Evolutionary conservation across 2,329 filamentous ascomycete genomes (phyloP), one percentile per base, ranked within the genome.

Genomic region (Penicillium palitans): DNA sequence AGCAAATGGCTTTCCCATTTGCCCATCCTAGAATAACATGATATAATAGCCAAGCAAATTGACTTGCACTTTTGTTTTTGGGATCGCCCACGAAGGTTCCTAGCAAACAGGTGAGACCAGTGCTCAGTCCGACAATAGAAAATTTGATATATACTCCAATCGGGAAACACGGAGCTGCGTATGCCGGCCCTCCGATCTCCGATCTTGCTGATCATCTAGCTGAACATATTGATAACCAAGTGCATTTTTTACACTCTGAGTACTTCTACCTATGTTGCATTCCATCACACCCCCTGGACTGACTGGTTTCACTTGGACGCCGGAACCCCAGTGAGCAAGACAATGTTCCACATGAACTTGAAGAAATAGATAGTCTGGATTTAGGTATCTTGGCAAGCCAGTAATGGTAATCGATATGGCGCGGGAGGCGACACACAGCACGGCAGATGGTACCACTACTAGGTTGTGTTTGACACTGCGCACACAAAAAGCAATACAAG

Each of bases 131-230:
- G 41, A n/a, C 21, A 35, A 48, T 25, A 31, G 4, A 17, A 19
- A 12, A n/a, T 24, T 27, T 9, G 42, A 6, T 25, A 45, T 17
- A 6, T 40, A 40, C 42, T 46, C 58, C 62, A 64, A 58, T 63
- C 58, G 60, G 62, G 46, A 13, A 41, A 46, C 21, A 33, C 40
- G 63, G 58, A 64, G 45, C n/a, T 46, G 10, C 45, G 7, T 12
- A 25, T 27, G 21, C 17, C n/a, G 17, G 33, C n/a, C 25, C 4
- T 12, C 19, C 2, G 8, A 6, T 37, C 9, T 15, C 27, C 15
- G 3, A 6, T n/a, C n/a, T 44, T 25, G 13, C 19, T 13, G 44
- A 44, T 15, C n/a, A 56, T 35, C 24, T 29, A n/a, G 19, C 21
- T 21, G 13, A 37, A 3, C 7, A 27, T 21, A 42, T 29, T 21